phyloP scores from a whole-genome alignment of 805 yeast genomes.

The Candida maesae region DNA sequence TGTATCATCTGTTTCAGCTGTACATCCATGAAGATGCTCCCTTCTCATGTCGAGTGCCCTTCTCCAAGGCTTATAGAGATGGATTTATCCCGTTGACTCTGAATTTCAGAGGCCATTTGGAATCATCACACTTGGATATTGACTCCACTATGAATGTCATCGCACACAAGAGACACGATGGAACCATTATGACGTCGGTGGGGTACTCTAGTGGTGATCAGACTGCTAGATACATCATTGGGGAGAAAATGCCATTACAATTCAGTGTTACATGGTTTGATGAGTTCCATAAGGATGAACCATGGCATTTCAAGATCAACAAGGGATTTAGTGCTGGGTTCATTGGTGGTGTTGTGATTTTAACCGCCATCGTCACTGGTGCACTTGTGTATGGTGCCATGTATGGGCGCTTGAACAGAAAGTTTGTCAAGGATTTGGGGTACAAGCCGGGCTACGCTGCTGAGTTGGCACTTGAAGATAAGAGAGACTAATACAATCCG shows the following conservation, averaged over 20 bases:
- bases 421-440: conserved; percentile 17
- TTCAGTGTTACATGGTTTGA: conserved; percentile 58
- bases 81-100: conserved; percentile 55
- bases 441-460: conserved; percentile 18
- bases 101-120: conserved; percentile 62
- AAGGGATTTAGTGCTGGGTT: conserved; percentile 5
- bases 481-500: conserved; percentile 9
- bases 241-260: conserved; percentile 53
- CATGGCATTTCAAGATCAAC: conserved; percentile 12
- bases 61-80: conserved; percentile 34
- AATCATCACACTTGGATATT: conserved; percentile 64
- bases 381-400: conserved; percentile 11
- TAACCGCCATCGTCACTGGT: conserved; percentile 8
- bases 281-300: conserved; percentile 10
- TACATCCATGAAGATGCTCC: conserved; percentile 79
- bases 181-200: conserved; percentile 44
- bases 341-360: neutral
- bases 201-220: conserved; percentile 53
- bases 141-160: conserved; percentile 55
- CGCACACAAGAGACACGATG: conserved; percentile 32
- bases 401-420: conserved; percentile 20
- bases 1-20: conserved; percentile 69
- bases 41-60: conserved; percentile 61
- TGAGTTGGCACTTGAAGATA: conserved; percentile 21
- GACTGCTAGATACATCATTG: conserved; percentile 60